These are phyloP conservation scores for Microdochium bolleyi DNA, from an alignment of 2,329 filamentous ascomycete species.

Conservation along the genomic window DNA sequence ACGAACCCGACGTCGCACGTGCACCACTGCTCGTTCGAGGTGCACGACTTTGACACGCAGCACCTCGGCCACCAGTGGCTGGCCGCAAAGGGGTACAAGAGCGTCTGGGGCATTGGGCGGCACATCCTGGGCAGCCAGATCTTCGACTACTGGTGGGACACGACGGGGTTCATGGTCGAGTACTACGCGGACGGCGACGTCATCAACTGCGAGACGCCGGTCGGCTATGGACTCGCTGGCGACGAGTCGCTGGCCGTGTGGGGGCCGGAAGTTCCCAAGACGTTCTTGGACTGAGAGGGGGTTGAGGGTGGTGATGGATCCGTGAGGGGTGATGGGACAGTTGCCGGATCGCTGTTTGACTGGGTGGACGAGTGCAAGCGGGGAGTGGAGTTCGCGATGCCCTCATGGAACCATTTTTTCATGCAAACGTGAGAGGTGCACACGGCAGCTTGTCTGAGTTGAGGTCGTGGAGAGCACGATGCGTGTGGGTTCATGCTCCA, in stretches of 20 bases:
- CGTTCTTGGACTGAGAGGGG: neutral
- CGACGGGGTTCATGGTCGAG: conserved; percentile 53
- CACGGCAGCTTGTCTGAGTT: no score
- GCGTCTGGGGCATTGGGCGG: conserved; percentile 63
- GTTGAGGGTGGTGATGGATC: no score
- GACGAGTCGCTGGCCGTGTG: neutral
- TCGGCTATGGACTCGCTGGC: neutral
- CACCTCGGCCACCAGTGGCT: conserved; percentile 64
- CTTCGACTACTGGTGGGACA: conserved; percentile 63
- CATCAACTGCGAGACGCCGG: conserved; percentile 45
- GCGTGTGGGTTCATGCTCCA: no score
- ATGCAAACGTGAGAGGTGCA: no score
- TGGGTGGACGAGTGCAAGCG: no score
- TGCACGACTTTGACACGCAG: conserved; percentile 65
- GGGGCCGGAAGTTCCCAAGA: neutral
- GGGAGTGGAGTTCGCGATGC: no score
- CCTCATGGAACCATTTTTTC: no score
- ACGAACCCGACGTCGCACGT: conserved; percentile 37
- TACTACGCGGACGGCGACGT: conserved; percentile 66
- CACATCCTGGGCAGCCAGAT: conserved; percentile 65
- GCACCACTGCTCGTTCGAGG: conserved; percentile 63
- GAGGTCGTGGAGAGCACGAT: no score
- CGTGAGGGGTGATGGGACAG: no score
- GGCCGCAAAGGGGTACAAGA: conserved; percentile 50
- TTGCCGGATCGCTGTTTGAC: no score